These are phyloP conservation scores for Ascoidea asiatica DNA, from an alignment of 805 yeast species.

Conservation along the genomic window DNA sequence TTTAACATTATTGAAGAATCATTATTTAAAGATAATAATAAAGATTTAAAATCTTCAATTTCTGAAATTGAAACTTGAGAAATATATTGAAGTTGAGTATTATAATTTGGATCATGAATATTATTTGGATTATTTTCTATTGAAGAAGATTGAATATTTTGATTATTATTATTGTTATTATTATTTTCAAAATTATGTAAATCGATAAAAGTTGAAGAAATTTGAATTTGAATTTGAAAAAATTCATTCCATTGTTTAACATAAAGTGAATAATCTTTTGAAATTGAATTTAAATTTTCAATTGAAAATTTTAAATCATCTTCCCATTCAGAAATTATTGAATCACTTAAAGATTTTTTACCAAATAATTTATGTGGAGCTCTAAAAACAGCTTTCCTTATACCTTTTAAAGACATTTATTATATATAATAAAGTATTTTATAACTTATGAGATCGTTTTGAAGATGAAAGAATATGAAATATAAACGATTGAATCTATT, in stretches of 20 bases:
- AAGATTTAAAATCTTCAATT: not conserved
- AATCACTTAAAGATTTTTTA: not conserved
- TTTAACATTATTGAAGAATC: constrained; percentile 5
- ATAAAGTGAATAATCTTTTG: not conserved
- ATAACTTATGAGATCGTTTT: no score
- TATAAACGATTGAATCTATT: no score
- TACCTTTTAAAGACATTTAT: not conserved
- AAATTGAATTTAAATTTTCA: not conserved
- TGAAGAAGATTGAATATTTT: no score
- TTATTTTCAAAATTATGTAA: not conserved
- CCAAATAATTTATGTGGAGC: not conserved
- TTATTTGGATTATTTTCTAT: no score
- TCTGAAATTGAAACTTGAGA: not conserved
- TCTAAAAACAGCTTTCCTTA: not conserved
- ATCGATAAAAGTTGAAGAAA: not conserved
- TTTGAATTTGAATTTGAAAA: not conserved
- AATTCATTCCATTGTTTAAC: not conserved
- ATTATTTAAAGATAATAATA: not conserved
- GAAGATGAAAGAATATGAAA: no score
- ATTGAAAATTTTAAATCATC: not conserved
- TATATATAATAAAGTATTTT: no score
- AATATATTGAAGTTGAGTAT: not conserved
- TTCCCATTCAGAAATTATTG: not conserved
- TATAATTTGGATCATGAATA: no score
- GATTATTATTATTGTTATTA: not conserved